These are phyloP conservation scores for Trichoderma virens DNA, from an alignment of 495 filamentous ascomycete species.

Conservation along the genomic window DNA sequence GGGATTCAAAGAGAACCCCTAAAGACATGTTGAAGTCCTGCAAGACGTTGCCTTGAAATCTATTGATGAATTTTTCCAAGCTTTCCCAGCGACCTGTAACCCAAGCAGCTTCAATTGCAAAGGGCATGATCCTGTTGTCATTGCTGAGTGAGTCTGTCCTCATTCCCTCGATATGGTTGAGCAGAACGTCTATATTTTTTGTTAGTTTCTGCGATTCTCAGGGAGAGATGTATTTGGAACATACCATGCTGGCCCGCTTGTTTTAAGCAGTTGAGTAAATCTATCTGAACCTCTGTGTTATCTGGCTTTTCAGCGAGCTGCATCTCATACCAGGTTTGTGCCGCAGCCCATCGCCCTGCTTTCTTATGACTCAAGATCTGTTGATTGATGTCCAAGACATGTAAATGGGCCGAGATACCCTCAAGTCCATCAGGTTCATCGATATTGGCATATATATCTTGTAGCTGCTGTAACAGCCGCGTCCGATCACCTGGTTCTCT, in stretches of 20 bases:
- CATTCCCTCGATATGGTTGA: slow-evolving; percentile 77
- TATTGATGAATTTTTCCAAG: slow-evolving; percentile 57
- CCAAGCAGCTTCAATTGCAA: slow-evolving; percentile 87
- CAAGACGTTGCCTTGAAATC: slow-evolving; percentile 41
- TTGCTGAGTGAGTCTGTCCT: slow-evolving; percentile 40
- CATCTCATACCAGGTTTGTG: slow-evolving; percentile 95
- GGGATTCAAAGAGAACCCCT: slow-evolving; percentile 43
- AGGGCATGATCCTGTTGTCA: slow-evolving; percentile 58
- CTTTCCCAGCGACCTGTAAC: slow-evolving; percentile 73
- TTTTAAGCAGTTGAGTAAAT: slow-evolving; percentile 81
- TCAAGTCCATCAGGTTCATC: slow-evolving; percentile 97
- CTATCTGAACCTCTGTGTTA: slow-evolving; percentile 67
- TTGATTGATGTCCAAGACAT: slow-evolving; percentile 77
- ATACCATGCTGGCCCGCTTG: slow-evolving; percentile 86
- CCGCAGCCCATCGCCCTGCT: slow-evolving; percentile 93
- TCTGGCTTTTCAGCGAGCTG: slow-evolving; percentile 70
- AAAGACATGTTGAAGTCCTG: slow-evolving; percentile 79
- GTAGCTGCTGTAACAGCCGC: slow-evolving; percentile 62
- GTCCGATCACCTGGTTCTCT: slow-evolving; percentile 36
- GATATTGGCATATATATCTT: slow-evolving; percentile 91
- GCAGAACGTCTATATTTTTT: slow-evolving; percentile 56
- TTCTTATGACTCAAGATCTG: slow-evolving; percentile 88
- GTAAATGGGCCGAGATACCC: slow-evolving; percentile 79
- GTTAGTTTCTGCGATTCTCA: slow-evolving; percentile 15
- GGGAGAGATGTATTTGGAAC: slow-evolving; percentile 10